Conservation (phyloP, 2,329 filamentous ascomycete genomes). For the Lecanoromycetidae sp. region DNA sequence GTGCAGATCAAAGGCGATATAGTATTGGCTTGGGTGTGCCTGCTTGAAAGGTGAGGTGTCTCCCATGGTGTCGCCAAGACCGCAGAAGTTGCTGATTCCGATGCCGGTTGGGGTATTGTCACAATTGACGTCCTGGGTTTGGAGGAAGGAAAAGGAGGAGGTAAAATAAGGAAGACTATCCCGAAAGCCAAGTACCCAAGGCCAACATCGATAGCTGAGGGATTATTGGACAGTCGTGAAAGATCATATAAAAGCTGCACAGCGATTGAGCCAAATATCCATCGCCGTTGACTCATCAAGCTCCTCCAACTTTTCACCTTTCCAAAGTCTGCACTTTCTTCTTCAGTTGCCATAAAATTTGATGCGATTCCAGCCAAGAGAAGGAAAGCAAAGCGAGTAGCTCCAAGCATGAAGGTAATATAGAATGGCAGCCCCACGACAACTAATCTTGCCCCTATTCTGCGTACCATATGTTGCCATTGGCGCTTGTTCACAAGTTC, state of each 20-base stretch:
- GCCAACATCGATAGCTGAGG: background rate
- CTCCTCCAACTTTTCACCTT: constrained; percentile 15
- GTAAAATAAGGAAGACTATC: constrained; percentile 14
- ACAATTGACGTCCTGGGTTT: background rate
- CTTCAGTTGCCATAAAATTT: constrained; percentile 26
- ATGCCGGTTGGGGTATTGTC: constrained; percentile 11
- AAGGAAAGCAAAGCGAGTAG: constrained; percentile 40
- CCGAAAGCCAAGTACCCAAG: constrained; percentile 17
- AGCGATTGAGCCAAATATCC: constrained; percentile 12
- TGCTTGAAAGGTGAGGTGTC: background rate
- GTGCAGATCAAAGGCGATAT: constrained; percentile 23
- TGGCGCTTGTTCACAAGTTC: background rate
- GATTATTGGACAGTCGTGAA: constrained; percentile 8
- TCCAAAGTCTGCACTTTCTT: constrained; percentile 7
- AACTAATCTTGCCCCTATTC: constrained; percentile 26
- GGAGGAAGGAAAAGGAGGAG: constrained; percentile 14
- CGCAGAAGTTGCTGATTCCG: constrained; percentile 16
- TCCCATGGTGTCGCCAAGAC: constrained; percentile 24
- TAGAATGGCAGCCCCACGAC: constrained; percentile 43
- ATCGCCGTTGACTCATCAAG: constrained; percentile 13
- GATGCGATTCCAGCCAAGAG: constrained; percentile 37
- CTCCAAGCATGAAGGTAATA: constrained; percentile 43
- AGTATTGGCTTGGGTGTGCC: background rate
- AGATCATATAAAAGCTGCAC: constrained; percentile 15
- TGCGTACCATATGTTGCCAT: background rate